Evolutionary conservation across 495 filamentous ascomycete genomes (phyloP), one percentile per base, ranked within the genome.

Genomic region (Echria macrotheca): DNA sequence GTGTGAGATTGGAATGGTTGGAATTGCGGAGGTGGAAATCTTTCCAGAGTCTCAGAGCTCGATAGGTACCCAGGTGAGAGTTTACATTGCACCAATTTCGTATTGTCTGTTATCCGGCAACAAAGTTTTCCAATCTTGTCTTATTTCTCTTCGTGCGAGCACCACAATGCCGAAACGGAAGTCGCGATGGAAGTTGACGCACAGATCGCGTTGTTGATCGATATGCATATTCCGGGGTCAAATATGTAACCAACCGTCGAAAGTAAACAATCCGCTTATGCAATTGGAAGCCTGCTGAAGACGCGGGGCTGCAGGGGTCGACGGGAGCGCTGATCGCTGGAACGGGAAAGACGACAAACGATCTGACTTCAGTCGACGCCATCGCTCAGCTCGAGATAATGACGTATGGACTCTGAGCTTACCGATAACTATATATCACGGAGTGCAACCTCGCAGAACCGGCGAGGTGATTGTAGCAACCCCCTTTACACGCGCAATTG

Each of bases 351-450:
- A 3, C 15, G 7, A 11, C 12, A 32, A 8, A 15, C 19, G 42
- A 44, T 44, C 42, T 39, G 42, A 32, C 42, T 44, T 44, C 42
- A 44, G 8, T 32, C 25, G 8, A 15, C 26, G 21, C 25, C 36
- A 39, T 39, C 36, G 17, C 38, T n/a, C n/a, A n/a, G n/a, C 19
- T 12, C n/a, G 25, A 26, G 14, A 32, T 22, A 5, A 44, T 44
- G 42, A 44, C 42, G 42, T 32, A 15, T 26, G 15, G 11, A 28
- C 8, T 11, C 10, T 26, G 15, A 11, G 15, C 42, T 15, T 5
- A 12, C 15, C 4, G 11, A 21, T 9, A 18, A 26, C 25, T 11
- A 5, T 44, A 44, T 44, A 44, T 32, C 24, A n/a, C n/a, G n/a
- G n/a, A n/a, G n/a, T n/a, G n/a, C n/a, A n/a, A n/a, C n/a, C n/a